phyloP scores from a whole-genome alignment of 2,329 filamentous ascomycete genomes.

The Nemania sp. region DNA sequence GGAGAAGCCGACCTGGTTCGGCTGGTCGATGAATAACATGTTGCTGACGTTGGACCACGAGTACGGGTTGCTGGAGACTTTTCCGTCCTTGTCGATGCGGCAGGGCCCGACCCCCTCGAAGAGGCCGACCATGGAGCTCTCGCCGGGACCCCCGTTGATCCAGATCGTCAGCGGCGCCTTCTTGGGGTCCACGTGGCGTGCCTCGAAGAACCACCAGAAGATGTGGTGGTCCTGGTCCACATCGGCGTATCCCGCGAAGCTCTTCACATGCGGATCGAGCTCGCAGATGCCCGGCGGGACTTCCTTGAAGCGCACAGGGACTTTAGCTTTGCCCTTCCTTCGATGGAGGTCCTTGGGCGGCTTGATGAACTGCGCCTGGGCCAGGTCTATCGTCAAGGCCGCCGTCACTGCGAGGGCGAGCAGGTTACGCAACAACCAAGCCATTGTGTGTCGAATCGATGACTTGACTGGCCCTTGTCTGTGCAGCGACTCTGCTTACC shows the following conservation, averaged over 20 bases:
- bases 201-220: constrained; percentile 57
- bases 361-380: constrained; percentile 38
- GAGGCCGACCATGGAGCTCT: constrained; percentile 58
- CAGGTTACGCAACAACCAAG: constrained; percentile 26
- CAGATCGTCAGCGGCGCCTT: constrained; percentile 55
- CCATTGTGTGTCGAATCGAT: constrained; percentile 24
- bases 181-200: constrained; percentile 48
- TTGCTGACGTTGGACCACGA: constrained; percentile 64
- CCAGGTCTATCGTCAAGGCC: constrained; percentile 19
- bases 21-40: constrained; percentile 65
- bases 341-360: constrained; percentile 37
- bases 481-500: too few relatives aligned
- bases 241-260: constrained; percentile 50
- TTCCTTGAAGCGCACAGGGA: constrained; percentile 53
- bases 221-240: constrained; percentile 47
- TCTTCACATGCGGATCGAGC: constrained; percentile 47
- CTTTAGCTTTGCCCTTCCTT: constrained; percentile 39
- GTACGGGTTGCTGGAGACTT: constrained; percentile 58
- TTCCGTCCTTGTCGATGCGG: constrained; percentile 48
- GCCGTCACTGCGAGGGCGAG: constrained; percentile 33
- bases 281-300: constrained; percentile 53
- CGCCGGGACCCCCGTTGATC: constrained; percentile 59
- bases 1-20: constrained; percentile 61
- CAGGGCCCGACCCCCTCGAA: constrained; percentile 53
- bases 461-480: too few relatives aligned